Evolutionary conservation across 352 stramenopile genomes (phyloP).

Genomic region (Phytopythium mirpurense): DNA sequence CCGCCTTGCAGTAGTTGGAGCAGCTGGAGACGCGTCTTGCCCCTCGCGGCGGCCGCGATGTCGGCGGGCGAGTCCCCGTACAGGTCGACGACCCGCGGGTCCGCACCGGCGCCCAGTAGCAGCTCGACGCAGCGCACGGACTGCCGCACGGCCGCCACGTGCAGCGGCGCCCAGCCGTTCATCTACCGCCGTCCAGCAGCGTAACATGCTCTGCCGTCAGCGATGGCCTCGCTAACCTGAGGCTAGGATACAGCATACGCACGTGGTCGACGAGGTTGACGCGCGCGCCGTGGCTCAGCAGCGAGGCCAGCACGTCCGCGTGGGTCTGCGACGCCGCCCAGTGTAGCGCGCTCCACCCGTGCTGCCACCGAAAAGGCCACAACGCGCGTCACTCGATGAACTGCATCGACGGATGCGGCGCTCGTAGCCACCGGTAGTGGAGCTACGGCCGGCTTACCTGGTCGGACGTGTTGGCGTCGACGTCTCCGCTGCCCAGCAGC

Average conservation of each 20-base stretch:
- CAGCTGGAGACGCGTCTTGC: slow-evolving; percentile 37
- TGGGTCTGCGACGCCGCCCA: slow-evolving; percentile 72
- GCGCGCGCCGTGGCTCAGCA: slow-evolving; percentile 35
- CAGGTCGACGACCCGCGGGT: slow-evolving; percentile 29
- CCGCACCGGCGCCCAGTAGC: slow-evolving; percentile 38
- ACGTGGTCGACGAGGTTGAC: slow-evolving; percentile 65
- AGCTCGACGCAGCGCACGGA: slow-evolving; percentile 35
- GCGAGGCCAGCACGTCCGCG: slow-evolving; percentile 34
- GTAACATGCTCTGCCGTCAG: no score
- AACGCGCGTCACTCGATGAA: neutral
- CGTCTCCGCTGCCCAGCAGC: slow-evolving; percentile 38
- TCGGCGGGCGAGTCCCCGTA: slow-evolving; percentile 54
- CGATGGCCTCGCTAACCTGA: no score
- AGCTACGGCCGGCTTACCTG: no score
- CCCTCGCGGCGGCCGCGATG: slow-evolving; percentile 25
- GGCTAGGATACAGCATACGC: no score
- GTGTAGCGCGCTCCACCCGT: slow-evolving; percentile 74
- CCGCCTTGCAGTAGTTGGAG: slow-evolving; percentile 27
- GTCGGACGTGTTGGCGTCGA: slow-evolving; percentile 49
- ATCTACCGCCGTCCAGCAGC: no score
- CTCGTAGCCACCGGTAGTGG: no score
- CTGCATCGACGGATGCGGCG: no score
- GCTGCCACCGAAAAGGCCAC: slow-evolving; percentile 17
- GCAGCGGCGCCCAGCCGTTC: slow-evolving; percentile 64
- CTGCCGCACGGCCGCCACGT: slow-evolving; percentile 56